Conservation (phyloP, 1,284 basidiomycete genomes). For the Peniophora sp. region DNA sequence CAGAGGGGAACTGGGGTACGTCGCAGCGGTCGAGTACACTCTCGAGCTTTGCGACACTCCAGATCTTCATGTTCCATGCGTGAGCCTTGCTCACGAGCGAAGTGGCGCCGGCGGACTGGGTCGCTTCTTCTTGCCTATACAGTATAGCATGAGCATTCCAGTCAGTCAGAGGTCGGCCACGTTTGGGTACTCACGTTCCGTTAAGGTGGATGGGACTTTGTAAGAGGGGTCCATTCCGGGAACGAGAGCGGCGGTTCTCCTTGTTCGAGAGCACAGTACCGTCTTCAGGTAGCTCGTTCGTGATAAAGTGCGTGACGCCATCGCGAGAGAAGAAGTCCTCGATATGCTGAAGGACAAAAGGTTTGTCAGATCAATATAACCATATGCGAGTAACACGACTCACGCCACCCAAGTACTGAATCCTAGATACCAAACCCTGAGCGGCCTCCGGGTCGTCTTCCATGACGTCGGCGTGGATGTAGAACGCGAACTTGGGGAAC, state of each 20-base stretch:
- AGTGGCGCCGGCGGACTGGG: conserved; percentile 22
- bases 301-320: conserved; percentile 78
- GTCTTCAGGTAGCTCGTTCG: conserved; percentile 39
- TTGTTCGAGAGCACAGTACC: conserved; percentile 44
- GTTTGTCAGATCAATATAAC: conserved; percentile 4
- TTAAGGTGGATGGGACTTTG: conserved; percentile 62
- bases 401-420: conserved; percentile 73
- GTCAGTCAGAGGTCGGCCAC: background rate
- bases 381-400: conserved; percentile 25
- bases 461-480: conserved; percentile 70
- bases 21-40: conserved; percentile 61
- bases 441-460: conserved; percentile 38
- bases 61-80: conserved; percentile 82
- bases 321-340: conserved; percentile 84
- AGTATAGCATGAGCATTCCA: too few species aligned
- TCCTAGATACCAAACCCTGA: conserved; percentile 42
- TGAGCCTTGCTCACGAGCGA: conserved; percentile 67
- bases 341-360: conserved; percentile 43
- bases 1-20: too few species aligned
- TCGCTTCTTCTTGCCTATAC: too few species aligned
- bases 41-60: conserved; percentile 70
- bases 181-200: conserved; percentile 37
- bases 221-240: conserved; percentile 23
- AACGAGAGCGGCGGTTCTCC: conserved; percentile 40
- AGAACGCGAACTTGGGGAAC: conserved; percentile 81